Evolutionary conservation across 208 protist species (phyloP).

Genomic region (Acanthamoeba comandoni): DNA sequence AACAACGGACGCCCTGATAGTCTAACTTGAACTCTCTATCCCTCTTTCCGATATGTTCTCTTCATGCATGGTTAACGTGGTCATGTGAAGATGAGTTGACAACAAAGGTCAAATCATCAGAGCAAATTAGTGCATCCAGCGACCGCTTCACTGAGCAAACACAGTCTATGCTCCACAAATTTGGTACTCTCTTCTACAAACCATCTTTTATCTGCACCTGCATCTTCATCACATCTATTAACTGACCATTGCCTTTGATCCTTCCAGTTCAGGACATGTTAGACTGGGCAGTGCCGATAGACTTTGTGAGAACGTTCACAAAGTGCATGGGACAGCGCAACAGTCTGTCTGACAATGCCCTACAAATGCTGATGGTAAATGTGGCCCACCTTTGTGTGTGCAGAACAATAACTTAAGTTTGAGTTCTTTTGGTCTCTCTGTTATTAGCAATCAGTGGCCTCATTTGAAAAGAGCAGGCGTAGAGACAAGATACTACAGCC

Average conservation of each 20-base stretch:
- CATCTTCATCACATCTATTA: background rate
- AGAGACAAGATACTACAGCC: no score
- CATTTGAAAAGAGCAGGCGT: no score
- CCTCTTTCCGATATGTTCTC: background rate
- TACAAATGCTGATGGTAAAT: background rate
- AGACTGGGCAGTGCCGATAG: background rate
- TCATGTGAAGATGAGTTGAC: slow-evolving; percentile 12
- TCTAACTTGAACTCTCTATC: background rate
- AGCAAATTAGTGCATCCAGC: background rate
- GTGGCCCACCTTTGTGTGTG: no score
- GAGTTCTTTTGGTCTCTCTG: no score
- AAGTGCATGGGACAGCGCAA: slow-evolving; percentile 20
- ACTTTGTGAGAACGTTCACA: background rate
- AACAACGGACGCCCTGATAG: background rate
- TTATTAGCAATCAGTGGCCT: no score
- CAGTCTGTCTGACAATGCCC: background rate
- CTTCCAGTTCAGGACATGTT: slow-evolving; percentile 29
- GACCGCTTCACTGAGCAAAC: background rate
- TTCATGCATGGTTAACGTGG: slow-evolving; percentile 31
- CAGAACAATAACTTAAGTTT: no score
- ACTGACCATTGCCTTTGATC: background rate
- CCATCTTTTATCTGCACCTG: background rate
- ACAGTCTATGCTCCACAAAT: background rate
- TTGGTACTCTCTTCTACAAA: slow-evolving; percentile 18
- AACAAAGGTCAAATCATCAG: background rate